phyloP scores from a whole-genome alignment of 1,284 basidiomycete genomes.

The Anthracocystis walkeri region DNA sequence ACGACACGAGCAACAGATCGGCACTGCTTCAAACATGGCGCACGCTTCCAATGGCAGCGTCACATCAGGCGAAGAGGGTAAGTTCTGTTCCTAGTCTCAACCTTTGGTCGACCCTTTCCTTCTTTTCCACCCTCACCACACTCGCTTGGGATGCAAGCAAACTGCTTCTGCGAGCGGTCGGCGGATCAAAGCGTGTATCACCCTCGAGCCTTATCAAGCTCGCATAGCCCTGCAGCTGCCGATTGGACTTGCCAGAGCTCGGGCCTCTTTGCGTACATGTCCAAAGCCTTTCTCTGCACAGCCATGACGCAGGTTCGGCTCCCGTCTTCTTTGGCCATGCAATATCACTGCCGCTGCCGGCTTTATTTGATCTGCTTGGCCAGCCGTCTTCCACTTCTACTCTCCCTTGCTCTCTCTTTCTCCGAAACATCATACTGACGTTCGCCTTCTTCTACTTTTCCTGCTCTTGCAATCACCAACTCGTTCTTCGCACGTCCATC shows the following conservation, averaged over 20 bases:
- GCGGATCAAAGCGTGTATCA: background rate
- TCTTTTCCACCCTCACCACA: background rate
- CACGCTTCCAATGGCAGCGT: constrained; percentile 26
- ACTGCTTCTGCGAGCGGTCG: background rate
- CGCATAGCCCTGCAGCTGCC: background rate
- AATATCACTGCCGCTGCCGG: background rate
- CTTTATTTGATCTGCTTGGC: background rate
- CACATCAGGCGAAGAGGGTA: constrained; percentile 32
- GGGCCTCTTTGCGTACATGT: background rate
- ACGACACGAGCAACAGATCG: background rate
- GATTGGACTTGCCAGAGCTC: background rate
- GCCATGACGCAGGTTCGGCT: constrained; percentile 3
- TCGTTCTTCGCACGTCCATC: background rate
- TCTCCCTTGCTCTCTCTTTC: background rate
- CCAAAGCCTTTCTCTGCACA: background rate
- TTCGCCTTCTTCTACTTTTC: background rate
- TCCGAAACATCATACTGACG: constrained; percentile 1
- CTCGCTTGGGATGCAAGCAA: background rate
- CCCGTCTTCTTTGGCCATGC: background rate
- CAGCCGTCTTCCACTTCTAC: background rate
- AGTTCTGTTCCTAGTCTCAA: constrained; percentile 3
- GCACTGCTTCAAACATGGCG: constrained; percentile 9
- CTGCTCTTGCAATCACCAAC: background rate
- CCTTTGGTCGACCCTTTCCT: background rate
- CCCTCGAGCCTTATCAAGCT: background rate